Evolutionary conservation across 306 rosid genomes (phyloP).

Genomic region (Carpinus viminea): DNA sequence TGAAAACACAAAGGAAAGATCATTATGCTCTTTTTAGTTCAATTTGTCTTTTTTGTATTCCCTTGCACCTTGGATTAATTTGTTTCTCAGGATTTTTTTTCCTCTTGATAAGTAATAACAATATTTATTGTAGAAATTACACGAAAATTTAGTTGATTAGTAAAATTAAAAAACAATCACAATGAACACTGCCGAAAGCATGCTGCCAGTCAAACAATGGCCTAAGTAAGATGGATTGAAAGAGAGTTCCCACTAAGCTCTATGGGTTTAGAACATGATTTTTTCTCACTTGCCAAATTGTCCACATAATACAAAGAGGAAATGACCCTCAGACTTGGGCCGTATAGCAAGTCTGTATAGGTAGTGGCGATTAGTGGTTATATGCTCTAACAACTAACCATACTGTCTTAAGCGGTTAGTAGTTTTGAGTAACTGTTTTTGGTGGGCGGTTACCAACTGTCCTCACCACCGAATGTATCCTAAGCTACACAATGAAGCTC

Average conservation of each 20-base stretch:
- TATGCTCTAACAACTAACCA: too few species aligned
- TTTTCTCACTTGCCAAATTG: neutral
- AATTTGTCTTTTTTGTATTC: neutral
- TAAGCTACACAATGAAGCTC: too few species aligned
- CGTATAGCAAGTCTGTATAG: too few species aligned
- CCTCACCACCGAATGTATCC: too few species aligned
- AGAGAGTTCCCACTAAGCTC: neutral
- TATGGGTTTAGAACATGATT: neutral
- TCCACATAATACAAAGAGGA: neutral
- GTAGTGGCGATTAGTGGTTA: too few species aligned
- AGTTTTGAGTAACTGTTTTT: too few species aligned
- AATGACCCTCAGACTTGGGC: too few species aligned
- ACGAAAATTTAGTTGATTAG: neutral
- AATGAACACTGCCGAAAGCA: neutral
- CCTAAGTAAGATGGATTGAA: neutral
- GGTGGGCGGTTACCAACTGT: too few species aligned
- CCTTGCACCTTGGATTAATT: neutral
- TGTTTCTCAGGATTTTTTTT: neutral
- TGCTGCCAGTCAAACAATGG: neutral
- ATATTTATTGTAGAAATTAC: neutral
- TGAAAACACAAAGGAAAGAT: neutral
- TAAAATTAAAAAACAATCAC: neutral
- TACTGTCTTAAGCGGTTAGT: too few species aligned
- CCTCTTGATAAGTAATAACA: too few species aligned
- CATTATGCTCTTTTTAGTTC: neutral